These are phyloP conservation scores for Pascua guehoae DNA, from an alignment of 1,284 basidiomycete species.

Conservation along the genomic window DNA sequence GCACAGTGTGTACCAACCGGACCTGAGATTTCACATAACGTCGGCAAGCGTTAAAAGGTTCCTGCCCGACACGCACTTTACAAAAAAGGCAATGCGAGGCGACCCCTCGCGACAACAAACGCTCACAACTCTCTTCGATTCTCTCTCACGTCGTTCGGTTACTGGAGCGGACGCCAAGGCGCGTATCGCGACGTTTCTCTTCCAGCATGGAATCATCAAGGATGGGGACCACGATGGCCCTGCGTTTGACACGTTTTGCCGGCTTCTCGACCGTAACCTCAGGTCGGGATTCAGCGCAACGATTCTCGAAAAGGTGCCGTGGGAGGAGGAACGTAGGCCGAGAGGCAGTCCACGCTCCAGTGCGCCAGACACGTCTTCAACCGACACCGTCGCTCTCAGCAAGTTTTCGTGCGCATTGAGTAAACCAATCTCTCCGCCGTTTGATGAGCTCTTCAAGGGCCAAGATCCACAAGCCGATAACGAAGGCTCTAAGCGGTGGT, in stretches of 20 bases:
- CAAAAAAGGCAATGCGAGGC: background rate
- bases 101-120: background rate
- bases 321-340: constrained; percentile 12
- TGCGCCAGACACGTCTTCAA: background rate
- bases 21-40: constrained; percentile 18
- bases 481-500: constrained; percentile 22
- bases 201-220: constrained; percentile 5
- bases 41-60: constrained; percentile 6
- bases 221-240: background rate
- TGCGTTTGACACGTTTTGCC: constrained; percentile 21
- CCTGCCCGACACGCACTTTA: background rate
- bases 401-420: constrained; percentile 37
- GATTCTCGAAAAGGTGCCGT: constrained; percentile 24
- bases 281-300: constrained; percentile 34
- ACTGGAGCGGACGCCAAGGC: constrained; percentile 26
- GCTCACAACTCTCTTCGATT: constrained; percentile 21
- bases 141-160: constrained; percentile 12
- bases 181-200: constrained; percentile 20
- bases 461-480: too few species aligned
- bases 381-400: constrained; percentile 1
- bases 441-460: constrained; percentile 18
- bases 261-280: constrained; percentile 38
- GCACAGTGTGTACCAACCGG: background rate
- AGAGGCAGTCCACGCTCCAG: too few species aligned
- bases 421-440: constrained; percentile 27